phyloP scores from a whole-genome alignment of 306 rosid genomes.

The Biancaea sappan region DNA sequence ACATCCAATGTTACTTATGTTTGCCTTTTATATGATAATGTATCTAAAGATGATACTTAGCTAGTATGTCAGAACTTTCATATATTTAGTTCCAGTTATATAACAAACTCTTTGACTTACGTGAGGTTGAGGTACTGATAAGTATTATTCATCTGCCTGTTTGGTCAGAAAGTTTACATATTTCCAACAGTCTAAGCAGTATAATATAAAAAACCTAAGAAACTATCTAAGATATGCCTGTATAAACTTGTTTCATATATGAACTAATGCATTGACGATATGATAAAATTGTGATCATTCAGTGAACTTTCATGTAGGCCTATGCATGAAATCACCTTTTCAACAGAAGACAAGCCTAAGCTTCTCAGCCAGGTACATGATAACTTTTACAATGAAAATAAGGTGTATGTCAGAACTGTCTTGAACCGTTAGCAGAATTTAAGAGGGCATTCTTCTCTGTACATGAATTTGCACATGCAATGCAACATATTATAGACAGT shows the following conservation, averaged over 20 bases:
- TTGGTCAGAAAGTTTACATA: not conserved
- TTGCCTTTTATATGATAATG: slow-evolving; percentile 25
- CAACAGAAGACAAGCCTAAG: slow-evolving; percentile 96
- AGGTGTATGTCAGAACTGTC: not conserved
- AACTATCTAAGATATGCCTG: slow-evolving; percentile 27
- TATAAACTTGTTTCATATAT: slow-evolving; percentile 16
- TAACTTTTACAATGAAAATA: slow-evolving; percentile 15
- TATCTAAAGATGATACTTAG: slow-evolving; percentile 30
- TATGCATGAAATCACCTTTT: slow-evolving; percentile 97
- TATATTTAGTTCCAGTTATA: slow-evolving; percentile 11
- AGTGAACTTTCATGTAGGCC: slow-evolving; percentile 64
- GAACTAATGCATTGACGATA: not conserved
- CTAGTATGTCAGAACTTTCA: slow-evolving; percentile 30
- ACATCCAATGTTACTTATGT: slow-evolving; percentile 16
- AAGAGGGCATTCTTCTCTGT: not conserved
- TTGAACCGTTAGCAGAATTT: slow-evolving; percentile 12
- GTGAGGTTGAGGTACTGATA: slow-evolving; percentile 29
- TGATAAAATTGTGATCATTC: slow-evolving; percentile 20
- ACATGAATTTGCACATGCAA: not conserved
- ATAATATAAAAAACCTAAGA: slow-evolving; percentile 19
- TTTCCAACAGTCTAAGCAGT: not conserved
- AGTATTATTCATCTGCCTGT: slow-evolving; percentile 9
- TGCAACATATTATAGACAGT: slow-evolving; percentile 15
- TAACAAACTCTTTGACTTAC: slow-evolving; percentile 17
- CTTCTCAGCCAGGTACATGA: slow-evolving; percentile 90